Evolutionary conservation across 2,329 filamentous ascomycete genomes (phyloP), one percentile per base, ranked within the genome.

Genomic region (Bretziella fagacearum): DNA sequence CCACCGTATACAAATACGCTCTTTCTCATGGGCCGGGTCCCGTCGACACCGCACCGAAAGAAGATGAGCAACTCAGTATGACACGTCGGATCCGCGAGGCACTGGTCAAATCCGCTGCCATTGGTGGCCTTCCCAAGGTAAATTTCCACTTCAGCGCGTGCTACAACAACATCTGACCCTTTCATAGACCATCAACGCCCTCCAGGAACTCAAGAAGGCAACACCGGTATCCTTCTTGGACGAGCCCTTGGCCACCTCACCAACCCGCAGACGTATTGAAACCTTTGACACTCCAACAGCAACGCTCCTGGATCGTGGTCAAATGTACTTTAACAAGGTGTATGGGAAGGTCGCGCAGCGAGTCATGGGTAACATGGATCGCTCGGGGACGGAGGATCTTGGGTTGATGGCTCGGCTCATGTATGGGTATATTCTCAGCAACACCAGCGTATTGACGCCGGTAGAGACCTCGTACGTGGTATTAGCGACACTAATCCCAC

Each of bases 51-150:
- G 53, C 52, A n/a, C 56, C 51, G 33, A 56, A 44, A 41, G 46
- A 54, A 7, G 60, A 63, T 11, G 64, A 67, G 48, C 60, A 65
- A 47, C 56, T 69, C 45, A 51, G 52, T n/a, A 65, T 71, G 41
- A 60, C 63, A 2, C 58, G 67, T 36, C 62, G 66, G 36, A 63
- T 70, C 50, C 58, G 69, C 18, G 69, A 73, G 55, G 66, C 66
- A 1, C 56, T 73, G 23, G 56, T 72, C 26, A 72, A 72, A 53
- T 60, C 62, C 6, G 62, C 64, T 10, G 62, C 66, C 2, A 62
- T 73, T 35, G 63, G 63, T 13, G 69, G 70, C 1, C 54, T 73
- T 41, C 69, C 69, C 6, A 71, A 68, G 63, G 68, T 70, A 58
- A 39, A 20, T 22, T n/a, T 25, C n/a, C 17, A 11, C 30, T 27